These are phyloP conservation scores for Fusarium succisae DNA, from an alignment of 2,329 filamentous ascomycete species.

Conservation along the genomic window DNA sequence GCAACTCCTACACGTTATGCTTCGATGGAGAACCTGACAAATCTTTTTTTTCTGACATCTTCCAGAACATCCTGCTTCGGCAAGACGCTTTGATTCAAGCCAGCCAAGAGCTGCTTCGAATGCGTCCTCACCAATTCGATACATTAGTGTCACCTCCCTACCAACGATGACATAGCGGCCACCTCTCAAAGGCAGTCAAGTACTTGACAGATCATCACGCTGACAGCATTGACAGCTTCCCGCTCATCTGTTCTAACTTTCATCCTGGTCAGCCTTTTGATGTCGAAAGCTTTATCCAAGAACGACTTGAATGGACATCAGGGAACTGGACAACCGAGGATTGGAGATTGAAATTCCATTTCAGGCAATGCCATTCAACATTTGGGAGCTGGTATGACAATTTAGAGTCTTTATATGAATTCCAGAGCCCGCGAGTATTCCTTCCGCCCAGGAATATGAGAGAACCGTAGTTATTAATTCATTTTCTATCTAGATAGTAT, in stretches of 20 bases:
- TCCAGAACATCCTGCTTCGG: neutral
- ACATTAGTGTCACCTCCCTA: neutral
- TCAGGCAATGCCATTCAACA: neutral
- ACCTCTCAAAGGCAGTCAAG: neutral
- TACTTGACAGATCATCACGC: neutral
- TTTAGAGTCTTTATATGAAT: neutral
- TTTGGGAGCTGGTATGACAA: neutral
- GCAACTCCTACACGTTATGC: neutral
- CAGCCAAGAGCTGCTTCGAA: neutral
- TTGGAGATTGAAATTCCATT: neutral
- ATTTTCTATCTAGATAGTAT: too few relatives aligned
- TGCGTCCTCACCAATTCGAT: neutral
- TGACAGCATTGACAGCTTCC: neutral
- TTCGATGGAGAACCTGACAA: neutral
- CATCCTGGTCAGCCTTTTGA: neutral
- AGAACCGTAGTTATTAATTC: too few relatives aligned
- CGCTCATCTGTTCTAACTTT: neutral
- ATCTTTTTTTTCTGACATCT: neutral
- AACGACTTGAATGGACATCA: neutral
- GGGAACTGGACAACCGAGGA: neutral
- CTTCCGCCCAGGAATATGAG: too few relatives aligned
- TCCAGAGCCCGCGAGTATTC: too few relatives aligned
- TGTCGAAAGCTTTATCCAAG: neutral
- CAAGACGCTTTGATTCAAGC: neutral
- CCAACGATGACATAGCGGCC: neutral